phyloP scores from a whole-genome alignment of 2,329 filamentous ascomycete species.

The Nannizziopsis barbatae region DNA sequence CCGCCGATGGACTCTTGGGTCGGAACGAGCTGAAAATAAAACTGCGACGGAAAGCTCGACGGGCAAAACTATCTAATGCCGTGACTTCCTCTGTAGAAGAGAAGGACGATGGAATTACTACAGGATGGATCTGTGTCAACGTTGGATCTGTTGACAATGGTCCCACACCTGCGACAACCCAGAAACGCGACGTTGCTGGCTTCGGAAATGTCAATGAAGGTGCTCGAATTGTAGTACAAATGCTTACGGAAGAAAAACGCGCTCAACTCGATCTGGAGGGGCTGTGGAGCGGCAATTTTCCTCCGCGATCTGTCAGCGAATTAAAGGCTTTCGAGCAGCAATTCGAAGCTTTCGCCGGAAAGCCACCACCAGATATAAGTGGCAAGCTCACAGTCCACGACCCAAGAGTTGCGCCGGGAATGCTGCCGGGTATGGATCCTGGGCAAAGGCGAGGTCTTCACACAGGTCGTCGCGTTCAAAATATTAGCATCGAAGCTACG shows the following conservation, averaged over 20 bases:
- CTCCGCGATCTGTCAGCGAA: slow-evolving; percentile 4
- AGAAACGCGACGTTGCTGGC: slow-evolving; percentile 49
- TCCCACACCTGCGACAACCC: slow-evolving; percentile 14
- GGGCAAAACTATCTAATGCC: slow-evolving; percentile 67
- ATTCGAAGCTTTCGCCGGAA: slow-evolving; percentile 6
- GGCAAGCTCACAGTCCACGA: slow-evolving; percentile 14
- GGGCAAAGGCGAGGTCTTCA: slow-evolving; percentile 17
- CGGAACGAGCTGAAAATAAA: slow-evolving; percentile 86
- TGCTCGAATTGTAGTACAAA: slow-evolving; percentile 56
- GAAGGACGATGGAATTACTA: slow-evolving; percentile 76
- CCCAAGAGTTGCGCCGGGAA: slow-evolving; percentile 12
- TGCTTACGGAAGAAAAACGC: slow-evolving; percentile 61
- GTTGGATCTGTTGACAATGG: slow-evolving; percentile 57
- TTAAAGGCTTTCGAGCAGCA: slow-evolving; percentile 5
- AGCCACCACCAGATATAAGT: slow-evolving; percentile 17
- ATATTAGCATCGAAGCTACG: neutral
- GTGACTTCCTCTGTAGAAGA: slow-evolving; percentile 47
- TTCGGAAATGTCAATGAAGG: slow-evolving; percentile 55
- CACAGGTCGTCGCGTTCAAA: slow-evolving; percentile 11
- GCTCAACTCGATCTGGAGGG: slow-evolving; percentile 55
- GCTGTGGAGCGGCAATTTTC: slow-evolving; percentile 41
- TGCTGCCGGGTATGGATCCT: slow-evolving; percentile 16
- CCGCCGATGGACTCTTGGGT: slow-evolving; percentile 78
- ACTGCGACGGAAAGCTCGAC: slow-evolving; percentile 65
- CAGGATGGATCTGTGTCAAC: slow-evolving; percentile 94